A percentile compares a stretch with the other conserved stretches of the same genome.
phyloP scores from a whole-genome alignment of 2,329 filamentous ascomycete genomes.

The Penicillium sp. region DNA sequence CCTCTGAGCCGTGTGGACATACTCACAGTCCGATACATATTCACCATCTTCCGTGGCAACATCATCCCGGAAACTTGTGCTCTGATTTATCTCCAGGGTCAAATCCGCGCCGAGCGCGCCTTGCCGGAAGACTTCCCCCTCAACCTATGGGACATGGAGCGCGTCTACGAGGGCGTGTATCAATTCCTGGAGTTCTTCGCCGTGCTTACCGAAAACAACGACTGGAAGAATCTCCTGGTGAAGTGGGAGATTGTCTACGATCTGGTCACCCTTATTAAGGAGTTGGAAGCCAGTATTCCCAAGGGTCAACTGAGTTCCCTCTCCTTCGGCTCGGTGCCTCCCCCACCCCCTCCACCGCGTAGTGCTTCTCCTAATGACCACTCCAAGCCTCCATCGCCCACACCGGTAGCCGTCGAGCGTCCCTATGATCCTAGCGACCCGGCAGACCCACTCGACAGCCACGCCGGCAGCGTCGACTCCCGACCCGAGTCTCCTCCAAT shows the following conservation, averaged over 20 bases:
- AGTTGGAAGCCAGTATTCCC: conserved; percentile 84
- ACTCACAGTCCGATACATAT: conserved; percentile 82
- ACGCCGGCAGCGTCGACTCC: conserved; percentile 47
- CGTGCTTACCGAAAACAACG: conserved; percentile 82
- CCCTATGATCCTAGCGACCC: conserved; percentile 63
- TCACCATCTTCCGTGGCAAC: conserved; percentile 87
- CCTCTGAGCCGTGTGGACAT: conserved; percentile 61
- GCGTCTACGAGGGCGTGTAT: conserved; percentile 91
- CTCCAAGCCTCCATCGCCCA: conserved; percentile 42
- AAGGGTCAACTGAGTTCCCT: conserved; percentile 71
- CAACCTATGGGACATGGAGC: conserved; percentile 96
- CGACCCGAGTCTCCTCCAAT: conserved; percentile 55
- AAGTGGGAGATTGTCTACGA: conserved; percentile 93
- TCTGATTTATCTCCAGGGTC: conserved; percentile 90
- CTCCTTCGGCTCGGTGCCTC: conserved; percentile 35
- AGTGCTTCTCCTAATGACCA: conserved; percentile 38
- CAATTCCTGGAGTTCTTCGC: conserved; percentile 95
- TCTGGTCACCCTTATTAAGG: conserved; percentile 82
- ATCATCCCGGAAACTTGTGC: conserved; percentile 94
- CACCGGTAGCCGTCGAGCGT: conserved; percentile 64
- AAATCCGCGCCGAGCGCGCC: conserved; percentile 78
- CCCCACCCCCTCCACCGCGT: conserved; percentile 34
- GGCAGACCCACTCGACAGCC: conserved; percentile 47
- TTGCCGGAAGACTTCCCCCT: conserved; percentile 88
- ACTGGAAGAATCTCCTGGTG: conserved; percentile 82